Conservation (phyloP, 2,329 filamentous ascomycete genomes). For the Exophiala spinifera region DNA sequence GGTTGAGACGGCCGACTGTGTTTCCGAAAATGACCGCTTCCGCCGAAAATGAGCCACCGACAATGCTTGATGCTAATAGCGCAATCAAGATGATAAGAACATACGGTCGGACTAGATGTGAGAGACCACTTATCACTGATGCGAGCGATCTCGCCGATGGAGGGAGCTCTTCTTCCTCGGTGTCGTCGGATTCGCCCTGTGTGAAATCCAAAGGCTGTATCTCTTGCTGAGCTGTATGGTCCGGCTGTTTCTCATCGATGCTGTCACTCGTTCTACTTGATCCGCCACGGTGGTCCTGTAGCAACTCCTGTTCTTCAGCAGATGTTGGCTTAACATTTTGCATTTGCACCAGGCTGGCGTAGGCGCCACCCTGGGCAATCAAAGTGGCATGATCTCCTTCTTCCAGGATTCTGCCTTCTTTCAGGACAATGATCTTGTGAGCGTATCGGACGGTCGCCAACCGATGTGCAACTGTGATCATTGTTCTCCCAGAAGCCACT, state of each 20-base stretch:
- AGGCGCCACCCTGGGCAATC: constrained; percentile 64
- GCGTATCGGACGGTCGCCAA: constrained; percentile 83
- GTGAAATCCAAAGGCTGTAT: not conserved
- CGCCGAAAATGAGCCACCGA: constrained; percentile 58
- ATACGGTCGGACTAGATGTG: constrained; percentile 44
- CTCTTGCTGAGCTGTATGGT: not conserved
- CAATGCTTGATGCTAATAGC: constrained; percentile 50
- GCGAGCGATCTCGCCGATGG: constrained; percentile 7
- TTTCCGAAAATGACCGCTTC: constrained; percentile 61
- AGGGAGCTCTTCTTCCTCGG: not conserved
- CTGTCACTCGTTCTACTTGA: not conserved
- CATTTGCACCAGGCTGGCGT: constrained; percentile 73
- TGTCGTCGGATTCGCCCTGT: not conserved
- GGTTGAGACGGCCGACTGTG: constrained; percentile 55
- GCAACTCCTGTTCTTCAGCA: constrained; percentile 33
- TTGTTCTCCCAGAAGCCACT: constrained; percentile 77
- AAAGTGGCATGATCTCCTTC: constrained; percentile 78
- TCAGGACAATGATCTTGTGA: constrained; percentile 88
- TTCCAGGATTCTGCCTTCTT: constrained; percentile 73
- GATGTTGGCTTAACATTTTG: constrained; percentile 26
- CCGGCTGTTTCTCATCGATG: not conserved
- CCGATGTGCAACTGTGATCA: constrained; percentile 83
- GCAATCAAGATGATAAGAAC: constrained; percentile 47
- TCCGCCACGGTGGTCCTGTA: not conserved
- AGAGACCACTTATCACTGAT: constrained; percentile 34